A percentile compares a stretch with the other conserved stretches of the same genome.
Conservation (phyloP, 768 basidiomycete species). For the Nidularia pulvinata region DNA sequence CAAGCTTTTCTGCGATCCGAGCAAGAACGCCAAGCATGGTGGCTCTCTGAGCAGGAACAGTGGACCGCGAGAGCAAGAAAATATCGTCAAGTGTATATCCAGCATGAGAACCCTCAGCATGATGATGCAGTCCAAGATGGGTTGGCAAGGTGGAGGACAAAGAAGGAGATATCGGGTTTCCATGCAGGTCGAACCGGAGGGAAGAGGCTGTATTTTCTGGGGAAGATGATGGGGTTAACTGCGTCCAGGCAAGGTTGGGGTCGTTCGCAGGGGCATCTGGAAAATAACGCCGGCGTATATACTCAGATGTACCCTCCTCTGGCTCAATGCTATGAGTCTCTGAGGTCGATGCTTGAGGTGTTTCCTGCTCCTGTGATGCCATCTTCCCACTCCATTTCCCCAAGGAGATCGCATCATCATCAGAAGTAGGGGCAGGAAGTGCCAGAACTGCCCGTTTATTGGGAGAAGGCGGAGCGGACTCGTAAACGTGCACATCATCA, state of each 20-base stretch:
- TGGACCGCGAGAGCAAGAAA: constrained; percentile 77
- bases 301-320: constrained; percentile 78
- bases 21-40: constrained; percentile 78
- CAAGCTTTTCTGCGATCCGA: constrained; percentile 45
- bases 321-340: constrained; percentile 18
- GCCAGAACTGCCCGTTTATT: constrained; percentile 52
- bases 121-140: constrained; percentile 89
- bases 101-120: constrained; percentile 75
- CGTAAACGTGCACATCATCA: constrained; percentile 80
- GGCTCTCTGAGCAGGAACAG: constrained; percentile 80
- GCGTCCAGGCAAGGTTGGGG: constrained; percentile 84
- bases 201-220: constrained; percentile 28
- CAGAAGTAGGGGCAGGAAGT: constrained; percentile 46
- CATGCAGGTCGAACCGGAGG: constrained; percentile 79
- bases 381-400: constrained; percentile 31
- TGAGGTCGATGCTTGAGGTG: neutral
- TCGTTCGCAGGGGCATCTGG: constrained; percentile 68
- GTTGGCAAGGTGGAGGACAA: constrained; percentile 67
- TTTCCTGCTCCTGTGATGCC: neutral
- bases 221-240: constrained; percentile 18
- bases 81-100: constrained; percentile 91
- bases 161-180: constrained; percentile 59
- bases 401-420: constrained; percentile 36
- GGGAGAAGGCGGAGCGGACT: constrained; percentile 80
- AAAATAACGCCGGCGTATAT: constrained; percentile 84